phyloP scores from a whole-genome alignment of 139 green algal genomes.

The Tetradesmus lagerheimii region DNA sequence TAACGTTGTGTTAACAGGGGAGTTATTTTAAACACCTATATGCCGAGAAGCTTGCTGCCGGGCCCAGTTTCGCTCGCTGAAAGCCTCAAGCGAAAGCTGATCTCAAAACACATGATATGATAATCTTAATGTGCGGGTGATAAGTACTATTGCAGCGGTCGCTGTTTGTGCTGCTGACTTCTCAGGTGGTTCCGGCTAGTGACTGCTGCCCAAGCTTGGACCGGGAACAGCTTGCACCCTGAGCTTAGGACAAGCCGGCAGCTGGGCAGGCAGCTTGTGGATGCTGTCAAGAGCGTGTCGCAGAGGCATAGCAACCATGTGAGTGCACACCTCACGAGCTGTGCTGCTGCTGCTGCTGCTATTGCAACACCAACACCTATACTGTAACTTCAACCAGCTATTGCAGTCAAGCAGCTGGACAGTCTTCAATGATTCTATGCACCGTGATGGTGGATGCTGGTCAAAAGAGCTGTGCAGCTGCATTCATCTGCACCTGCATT shows the following conservation, averaged over 20 bases:
- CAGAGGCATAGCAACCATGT: conserved; percentile 28
- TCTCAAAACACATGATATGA: background rate
- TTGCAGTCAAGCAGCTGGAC: too few species aligned
- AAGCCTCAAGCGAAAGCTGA: background rate
- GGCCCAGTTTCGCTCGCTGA: too few species aligned
- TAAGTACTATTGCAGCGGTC: background rate
- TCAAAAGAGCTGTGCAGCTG: background rate
- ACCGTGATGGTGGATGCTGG: too few species aligned
- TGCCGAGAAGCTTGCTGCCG: too few species aligned
- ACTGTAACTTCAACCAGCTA: background rate
- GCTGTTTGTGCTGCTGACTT: too few species aligned
- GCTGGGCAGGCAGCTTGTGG: background rate
- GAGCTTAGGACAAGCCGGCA: background rate
- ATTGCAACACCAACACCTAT: background rate
- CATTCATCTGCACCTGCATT: background rate
- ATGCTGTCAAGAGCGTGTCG: conserved; percentile 1
- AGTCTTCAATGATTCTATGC: too few species aligned
- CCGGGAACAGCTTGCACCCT: background rate
- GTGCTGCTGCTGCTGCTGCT: background rate
- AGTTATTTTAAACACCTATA: too few species aligned
- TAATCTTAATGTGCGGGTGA: background rate
- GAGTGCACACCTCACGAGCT: background rate
- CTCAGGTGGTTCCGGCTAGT: background rate
- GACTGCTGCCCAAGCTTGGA: background rate
- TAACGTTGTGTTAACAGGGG: too few species aligned